Conservation (phyloP, 2,329 filamentous ascomycete species). For the Paecilomyces sp. region DNA sequence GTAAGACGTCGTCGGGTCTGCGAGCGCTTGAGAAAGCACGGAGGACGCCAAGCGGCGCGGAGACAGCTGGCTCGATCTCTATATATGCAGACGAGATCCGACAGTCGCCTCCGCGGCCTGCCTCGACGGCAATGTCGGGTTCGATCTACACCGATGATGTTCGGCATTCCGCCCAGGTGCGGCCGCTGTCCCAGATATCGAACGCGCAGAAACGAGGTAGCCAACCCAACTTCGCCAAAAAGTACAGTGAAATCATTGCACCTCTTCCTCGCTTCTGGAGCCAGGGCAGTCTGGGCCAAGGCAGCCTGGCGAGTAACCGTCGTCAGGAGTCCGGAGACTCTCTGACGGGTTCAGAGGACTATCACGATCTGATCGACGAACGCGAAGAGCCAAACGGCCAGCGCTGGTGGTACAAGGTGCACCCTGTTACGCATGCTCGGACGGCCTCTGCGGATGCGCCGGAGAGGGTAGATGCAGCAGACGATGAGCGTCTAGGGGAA, state of each 20-base stretch:
- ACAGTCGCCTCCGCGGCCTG: slow-evolving; percentile 23
- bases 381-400: slow-evolving; percentile 9
- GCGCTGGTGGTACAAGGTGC: slow-evolving; percentile 15
- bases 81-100: slow-evolving; percentile 23
- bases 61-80: slow-evolving; percentile 24
- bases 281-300: slow-evolving; percentile 28
- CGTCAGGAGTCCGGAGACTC: slow-evolving; percentile 15
- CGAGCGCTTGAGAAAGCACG: slow-evolving; percentile 28
- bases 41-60: slow-evolving; percentile 27
- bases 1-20: slow-evolving; percentile 23
- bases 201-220: slow-evolving; percentile 18
- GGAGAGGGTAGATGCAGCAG: neutral
- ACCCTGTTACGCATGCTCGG: slow-evolving; percentile 8
- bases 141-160: slow-evolving; percentile 29
- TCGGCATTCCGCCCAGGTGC: slow-evolving; percentile 23
- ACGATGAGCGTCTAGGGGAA: slow-evolving; percentile 2
- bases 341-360: slow-evolving; percentile 10
- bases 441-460: slow-evolving; percentile 1
- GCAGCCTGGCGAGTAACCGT: slow-evolving; percentile 20
- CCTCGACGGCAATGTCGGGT: slow-evolving; percentile 25
- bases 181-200: slow-evolving; percentile 19
- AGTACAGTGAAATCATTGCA: slow-evolving; percentile 29
- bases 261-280: slow-evolving; percentile 31
- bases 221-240: slow-evolving; percentile 29
- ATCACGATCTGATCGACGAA: slow-evolving; percentile 15